Base-by-base conservation (phyloP, 768 basidiomycete species). In the Boletus bicolor region DNA sequence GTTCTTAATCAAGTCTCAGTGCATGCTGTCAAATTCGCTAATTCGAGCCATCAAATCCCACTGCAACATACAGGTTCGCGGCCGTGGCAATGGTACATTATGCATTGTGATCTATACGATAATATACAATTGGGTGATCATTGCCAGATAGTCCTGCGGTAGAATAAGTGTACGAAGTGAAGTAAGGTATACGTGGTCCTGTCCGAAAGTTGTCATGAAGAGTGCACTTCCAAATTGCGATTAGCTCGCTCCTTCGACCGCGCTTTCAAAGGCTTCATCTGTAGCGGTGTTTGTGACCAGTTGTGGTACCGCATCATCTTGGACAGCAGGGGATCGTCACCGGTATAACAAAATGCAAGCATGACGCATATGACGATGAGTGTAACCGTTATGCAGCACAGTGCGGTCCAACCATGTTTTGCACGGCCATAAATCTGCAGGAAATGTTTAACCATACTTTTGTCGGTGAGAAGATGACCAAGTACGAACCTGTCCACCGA, bases 401-500 rank as follows among this genome's bases (percentile, higher is more conserved):
- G 64, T 14, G 76, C 81, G 46, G 77, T 70, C 87, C 88, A 90
- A 7, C 88, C 88, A 15, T 75, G 69, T 32, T 54, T 67, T 34
- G 77, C 56, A 64, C 79, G 79, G 56, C 82, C 79, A 60, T 86
- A 89, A 26, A 89, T 76, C 86, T 89, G 37, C 6, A 47, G 9
- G 38, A 37, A 58, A 49, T 14, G 48, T 55, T 19, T 48, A 46
- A 52, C 59, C 19, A 51, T 28, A 50, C 36, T 15, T 21, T 42
- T 19, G 5, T 37, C 11, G 3, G 24, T 0, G 47, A 32, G 24
- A 12, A 15, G n/a, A 10, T 35, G 53, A 30, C n/a, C 8, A 15
- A 45, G 32, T 8, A 74, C 64, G 48, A 53, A 75, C 86, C 76
- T 89, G 84, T 49, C 88, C 86, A 19, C 86, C 86, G 43, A 89